Base-by-base conservation (phyloP, 1,284 basidiomycete species). In the Phlebopus sp. region DNA sequence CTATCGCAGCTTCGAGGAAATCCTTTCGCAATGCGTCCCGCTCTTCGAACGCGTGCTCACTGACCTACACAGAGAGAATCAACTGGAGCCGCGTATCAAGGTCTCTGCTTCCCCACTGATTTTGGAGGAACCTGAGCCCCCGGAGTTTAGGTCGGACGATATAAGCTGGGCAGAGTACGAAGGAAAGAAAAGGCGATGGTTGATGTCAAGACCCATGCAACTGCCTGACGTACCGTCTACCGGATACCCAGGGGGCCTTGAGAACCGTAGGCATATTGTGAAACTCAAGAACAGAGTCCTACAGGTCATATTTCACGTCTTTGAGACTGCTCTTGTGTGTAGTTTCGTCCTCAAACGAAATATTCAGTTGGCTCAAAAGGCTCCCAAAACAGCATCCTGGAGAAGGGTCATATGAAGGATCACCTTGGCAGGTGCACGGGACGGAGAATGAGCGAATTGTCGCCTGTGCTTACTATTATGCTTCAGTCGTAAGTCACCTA, bases 391-490 rank as follows among this genome's bases (percentile, higher is more conserved):
- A 73, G 65, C 62, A 23, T n/a, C 72, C 74, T 7, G 49, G 42
- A 21, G 65, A 65, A 29, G 70, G 70, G 2, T 43, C 47, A 9
- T 76, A 72, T 56, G 42, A 47, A 2, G 74, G 73, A 2, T 69
- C 71, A 4, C 56, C 59, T 7, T 82, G 79, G 78, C 77, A 76
- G 44, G 77, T 80, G 18, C 76, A 77, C 58, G 79, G 78, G 17
- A 81, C 78, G 76, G 59, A 68, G 50, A 79, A 76, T 53, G 80
- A 82, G 58, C 64, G 70, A 13, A 76, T 81, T 27, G 73, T 74
- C 2, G 76, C 75, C 0, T 75, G 71, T 49, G 71, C 69, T 1
- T 64, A 76, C 14, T 74, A 77, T 50, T 76, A 71, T 46, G 53
- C 68, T 30, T 63, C 69, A 31, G 57, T 63, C 7, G 77, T 78